phyloP scores from a whole-genome alignment of 208 protist species.

The Plasmodiophora brassicae region DNA sequence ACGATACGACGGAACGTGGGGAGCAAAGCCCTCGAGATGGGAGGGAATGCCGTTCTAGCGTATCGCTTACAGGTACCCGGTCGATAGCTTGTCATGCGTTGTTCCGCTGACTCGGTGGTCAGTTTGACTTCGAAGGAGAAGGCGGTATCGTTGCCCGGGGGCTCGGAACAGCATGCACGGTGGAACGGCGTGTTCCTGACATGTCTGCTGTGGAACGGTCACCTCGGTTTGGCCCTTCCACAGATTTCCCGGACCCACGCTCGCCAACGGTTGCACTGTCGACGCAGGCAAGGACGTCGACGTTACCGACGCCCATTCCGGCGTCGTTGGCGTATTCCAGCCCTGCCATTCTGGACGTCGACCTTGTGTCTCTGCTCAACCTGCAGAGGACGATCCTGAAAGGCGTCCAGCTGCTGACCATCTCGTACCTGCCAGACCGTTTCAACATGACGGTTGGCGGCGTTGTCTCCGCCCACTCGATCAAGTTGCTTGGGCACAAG shows the following conservation, averaged over 20 bases:
- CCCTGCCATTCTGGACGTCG: background rate
- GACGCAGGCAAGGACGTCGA: no score
- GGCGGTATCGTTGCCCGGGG: background rate
- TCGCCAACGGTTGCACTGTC: no score
- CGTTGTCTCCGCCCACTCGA: background rate
- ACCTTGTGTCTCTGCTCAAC: conserved; percentile 1
- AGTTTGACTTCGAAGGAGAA: conserved; percentile 27
- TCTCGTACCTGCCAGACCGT: background rate
- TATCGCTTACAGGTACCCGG: conserved; percentile 39
- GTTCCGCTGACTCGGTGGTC: background rate
- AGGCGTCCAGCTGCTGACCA: background rate
- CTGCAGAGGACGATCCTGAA: background rate
- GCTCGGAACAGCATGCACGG: background rate
- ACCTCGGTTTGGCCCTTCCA: no score
- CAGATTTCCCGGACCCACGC: no score
- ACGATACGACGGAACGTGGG: conserved; percentile 62
- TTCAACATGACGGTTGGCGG: background rate
- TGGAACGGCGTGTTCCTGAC: background rate
- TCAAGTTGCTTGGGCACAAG: conserved; percentile 3
- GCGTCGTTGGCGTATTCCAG: background rate
- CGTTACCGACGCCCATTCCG: no score
- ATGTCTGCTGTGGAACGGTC: no score
- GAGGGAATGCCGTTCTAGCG: conserved; percentile 51
- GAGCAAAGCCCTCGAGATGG: conserved; percentile 54
- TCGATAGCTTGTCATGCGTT: background rate